A percentile compares a stretch with the other conserved stretches of the same genome.
phyloP scores from a whole-genome alignment of 164 flowering plant genomes.

The Platanus orientalis region DNA sequence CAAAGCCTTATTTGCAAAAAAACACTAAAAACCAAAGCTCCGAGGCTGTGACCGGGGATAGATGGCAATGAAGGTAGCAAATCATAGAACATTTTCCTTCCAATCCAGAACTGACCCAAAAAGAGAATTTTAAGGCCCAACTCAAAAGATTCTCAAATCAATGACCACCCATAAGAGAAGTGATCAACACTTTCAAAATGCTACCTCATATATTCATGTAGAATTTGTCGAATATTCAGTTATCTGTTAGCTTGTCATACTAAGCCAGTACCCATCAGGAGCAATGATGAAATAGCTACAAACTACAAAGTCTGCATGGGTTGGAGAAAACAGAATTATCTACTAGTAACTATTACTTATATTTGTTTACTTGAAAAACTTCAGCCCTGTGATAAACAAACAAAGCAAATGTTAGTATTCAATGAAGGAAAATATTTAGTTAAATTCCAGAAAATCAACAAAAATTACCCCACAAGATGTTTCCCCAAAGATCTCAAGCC shows the following conservation, averaged over 20 bases:
- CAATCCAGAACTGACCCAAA: conserved; percentile 9
- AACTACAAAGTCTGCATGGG: conserved; percentile 24
- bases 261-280: conserved; percentile 24
- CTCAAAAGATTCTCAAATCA: neutral
- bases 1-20: conserved; percentile 42
- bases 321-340: conserved; percentile 13
- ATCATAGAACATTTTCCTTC: conserved; percentile 28
- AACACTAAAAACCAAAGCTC: conserved; percentile 16
- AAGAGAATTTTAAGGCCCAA: conserved; percentile 9
- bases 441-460: conserved; percentile 1
- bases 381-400: conserved; percentile 42
- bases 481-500: conserved; percentile 24
- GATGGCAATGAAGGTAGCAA: conserved; percentile 8
- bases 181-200: no score
- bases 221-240: conserved; percentile 17
- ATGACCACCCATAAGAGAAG: conserved; percentile 1
- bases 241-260: conserved; percentile 11
- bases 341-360: conserved; percentile 21
- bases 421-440: neutral
- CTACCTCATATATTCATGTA: conserved; percentile 10
- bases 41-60: conserved; percentile 9
- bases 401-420: neutral
- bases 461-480: conserved; percentile 36
- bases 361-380: conserved; percentile 23
- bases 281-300: conserved; percentile 16